phyloP scores from a whole-genome alignment of 306 rosid species.

The Dryas octopetala region DNA sequence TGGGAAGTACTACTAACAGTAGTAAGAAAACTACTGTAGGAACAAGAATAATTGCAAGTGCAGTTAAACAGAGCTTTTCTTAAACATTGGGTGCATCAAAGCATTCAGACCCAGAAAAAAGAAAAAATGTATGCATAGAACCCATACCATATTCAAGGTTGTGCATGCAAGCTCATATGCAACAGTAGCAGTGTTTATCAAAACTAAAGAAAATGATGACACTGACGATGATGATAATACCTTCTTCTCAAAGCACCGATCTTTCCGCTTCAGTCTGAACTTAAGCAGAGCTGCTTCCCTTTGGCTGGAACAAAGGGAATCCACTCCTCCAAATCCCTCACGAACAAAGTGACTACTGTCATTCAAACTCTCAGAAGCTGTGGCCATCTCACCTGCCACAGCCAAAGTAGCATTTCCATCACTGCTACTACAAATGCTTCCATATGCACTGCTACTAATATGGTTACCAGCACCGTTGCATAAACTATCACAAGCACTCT shows the following conservation, averaged over 20 bases:
- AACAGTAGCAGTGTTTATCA: not conserved
- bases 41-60: not conserved
- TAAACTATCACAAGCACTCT: slow-evolving; percentile 34
- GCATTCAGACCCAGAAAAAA: no score
- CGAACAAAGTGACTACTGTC: slow-evolving; percentile 21
- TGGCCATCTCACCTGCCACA: slow-evolving; percentile 26
- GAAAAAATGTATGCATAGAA: not conserved
- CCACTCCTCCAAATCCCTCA: slow-evolving; percentile 37
- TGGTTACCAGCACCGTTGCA: slow-evolving; percentile 32
- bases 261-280: slow-evolving; percentile 67
- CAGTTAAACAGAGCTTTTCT: not conserved
- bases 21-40: not conserved
- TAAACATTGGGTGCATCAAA: not conserved
- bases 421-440: slow-evolving; percentile 42
- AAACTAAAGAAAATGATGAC: not conserved
- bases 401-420: slow-evolving; percentile 44
- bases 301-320: slow-evolving; percentile 43
- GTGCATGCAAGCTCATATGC: not conserved
- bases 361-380: slow-evolving; percentile 29
- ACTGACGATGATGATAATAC: slow-evolving; percentile 27
- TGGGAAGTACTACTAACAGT: not conserved
- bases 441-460: slow-evolving; percentile 26
- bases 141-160: not conserved
- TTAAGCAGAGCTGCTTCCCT: slow-evolving; percentile 77
- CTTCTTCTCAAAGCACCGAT: slow-evolving; percentile 72